Conservation (phyloP, 768 basidiomycete genomes). For the Calocera cornea region DNA sequence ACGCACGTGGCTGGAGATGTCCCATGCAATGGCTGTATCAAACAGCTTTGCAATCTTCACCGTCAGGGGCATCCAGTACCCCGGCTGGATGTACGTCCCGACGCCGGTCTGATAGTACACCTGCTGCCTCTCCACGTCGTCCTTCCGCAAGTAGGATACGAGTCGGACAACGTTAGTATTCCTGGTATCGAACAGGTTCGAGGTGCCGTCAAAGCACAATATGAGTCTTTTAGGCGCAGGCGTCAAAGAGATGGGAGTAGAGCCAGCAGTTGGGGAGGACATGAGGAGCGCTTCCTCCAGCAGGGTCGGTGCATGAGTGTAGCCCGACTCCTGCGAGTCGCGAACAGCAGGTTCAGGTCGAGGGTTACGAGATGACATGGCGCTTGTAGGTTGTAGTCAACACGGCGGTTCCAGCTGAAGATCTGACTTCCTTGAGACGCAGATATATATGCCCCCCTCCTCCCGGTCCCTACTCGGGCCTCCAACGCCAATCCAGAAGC, state of each 20-base stretch:
- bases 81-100: conserved; percentile 7
- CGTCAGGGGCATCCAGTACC: conserved; percentile 8
- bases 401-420: too few relatives aligned
- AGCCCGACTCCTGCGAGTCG: too few relatives aligned
- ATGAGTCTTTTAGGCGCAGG: conserved; percentile 3
- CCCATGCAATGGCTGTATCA: conserved; percentile 13
- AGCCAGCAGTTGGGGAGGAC: neutral
- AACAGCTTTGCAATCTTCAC: conserved; percentile 5
- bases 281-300: neutral
- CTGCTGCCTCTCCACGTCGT: conserved; percentile 19
- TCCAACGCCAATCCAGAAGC: too few relatives aligned
- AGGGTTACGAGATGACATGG: too few relatives aligned
- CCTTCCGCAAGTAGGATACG: conserved; percentile 24
- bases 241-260: neutral
- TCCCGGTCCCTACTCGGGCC: too few relatives aligned
- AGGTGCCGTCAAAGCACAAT: conserved; percentile 15
- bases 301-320: neutral
- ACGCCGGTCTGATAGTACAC: conserved; percentile 16
- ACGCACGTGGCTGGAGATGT: conserved; percentile 12
- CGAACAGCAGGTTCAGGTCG: too few relatives aligned
- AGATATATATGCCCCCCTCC: too few relatives aligned
- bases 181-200: conserved; percentile 7
- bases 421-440: too few relatives aligned
- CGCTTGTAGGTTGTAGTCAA: too few relatives aligned
- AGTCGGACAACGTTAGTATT: conserved; percentile 21